A percentile compares a stretch with the other conserved stretches of the same genome.
phyloP scores from a whole-genome alignment of 768 basidiomycete species.

The Aureoboletus auriporus region DNA sequence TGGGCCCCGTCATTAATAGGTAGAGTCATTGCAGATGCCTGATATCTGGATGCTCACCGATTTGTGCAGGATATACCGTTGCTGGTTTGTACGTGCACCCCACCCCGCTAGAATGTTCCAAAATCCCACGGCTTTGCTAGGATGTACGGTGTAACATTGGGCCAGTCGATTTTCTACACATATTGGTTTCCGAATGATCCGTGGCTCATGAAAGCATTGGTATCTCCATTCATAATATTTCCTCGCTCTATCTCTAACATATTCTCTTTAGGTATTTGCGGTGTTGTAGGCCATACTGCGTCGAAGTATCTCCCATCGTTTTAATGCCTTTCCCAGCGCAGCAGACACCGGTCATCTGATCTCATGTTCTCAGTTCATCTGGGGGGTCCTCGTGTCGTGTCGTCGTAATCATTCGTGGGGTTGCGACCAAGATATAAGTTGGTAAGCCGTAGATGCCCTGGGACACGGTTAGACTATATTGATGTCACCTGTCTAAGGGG shows the following conservation, averaged over 20 bases:
- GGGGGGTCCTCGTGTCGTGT: conserved; percentile 1
- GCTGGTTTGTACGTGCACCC: conserved; percentile 2
- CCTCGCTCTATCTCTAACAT: background rate
- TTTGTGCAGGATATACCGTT: background rate
- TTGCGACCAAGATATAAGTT: background rate
- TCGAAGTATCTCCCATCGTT: too few relatives aligned
- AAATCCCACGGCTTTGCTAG: background rate
- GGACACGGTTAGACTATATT: background rate
- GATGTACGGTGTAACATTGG: conserved; percentile 12
- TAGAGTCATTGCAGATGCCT: background rate
- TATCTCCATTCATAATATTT: background rate
- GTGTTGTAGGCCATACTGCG: background rate
- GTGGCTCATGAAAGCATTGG: conserved; percentile 1
- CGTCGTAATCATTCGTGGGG: background rate
- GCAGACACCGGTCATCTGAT: conserved; percentile 7
- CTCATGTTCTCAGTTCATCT: background rate
- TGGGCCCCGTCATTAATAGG: conserved; percentile 2
- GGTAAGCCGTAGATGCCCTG: background rate
- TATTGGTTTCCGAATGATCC: conserved; percentile 11
- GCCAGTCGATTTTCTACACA: conserved; percentile 5
- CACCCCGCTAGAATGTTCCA: background rate
- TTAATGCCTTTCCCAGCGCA: background rate
- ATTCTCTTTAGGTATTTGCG: background rate
- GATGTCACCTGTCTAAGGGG: background rate
- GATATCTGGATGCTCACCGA: background rate